Conservation (phyloP, 352 stramenopile genomes). For the Ochromonadaceae sp. region DNA sequence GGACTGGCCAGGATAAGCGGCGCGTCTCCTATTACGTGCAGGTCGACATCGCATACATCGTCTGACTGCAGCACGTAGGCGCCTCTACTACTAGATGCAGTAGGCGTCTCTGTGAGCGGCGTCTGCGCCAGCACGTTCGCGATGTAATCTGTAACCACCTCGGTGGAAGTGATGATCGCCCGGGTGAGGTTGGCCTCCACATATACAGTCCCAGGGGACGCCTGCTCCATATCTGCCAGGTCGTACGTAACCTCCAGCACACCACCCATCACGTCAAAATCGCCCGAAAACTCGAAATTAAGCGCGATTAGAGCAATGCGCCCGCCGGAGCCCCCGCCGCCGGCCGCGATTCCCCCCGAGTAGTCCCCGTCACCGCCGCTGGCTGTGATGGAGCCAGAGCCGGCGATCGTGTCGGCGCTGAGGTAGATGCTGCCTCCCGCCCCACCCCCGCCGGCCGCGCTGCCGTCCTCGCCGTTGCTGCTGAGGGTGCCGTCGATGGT, state of each 20-base stretch:
- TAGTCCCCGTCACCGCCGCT: conserved; percentile 9
- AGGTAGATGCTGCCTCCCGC: conserved; percentile 3
- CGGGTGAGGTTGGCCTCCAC: too few species aligned
- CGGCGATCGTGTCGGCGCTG: not conserved
- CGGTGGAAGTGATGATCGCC: too few species aligned
- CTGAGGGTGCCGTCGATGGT: not conserved
- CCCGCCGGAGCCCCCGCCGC: conserved; percentile 5
- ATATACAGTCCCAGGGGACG: not conserved
- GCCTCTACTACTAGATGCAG: too few species aligned
- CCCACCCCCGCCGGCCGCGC: conserved; percentile 1
- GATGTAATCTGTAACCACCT: too few species aligned
- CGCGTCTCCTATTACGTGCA: not conserved
- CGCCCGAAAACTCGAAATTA: not conserved
- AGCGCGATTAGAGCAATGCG: not conserved
- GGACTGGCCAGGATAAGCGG: not conserved
- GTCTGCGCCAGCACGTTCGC: too few species aligned
- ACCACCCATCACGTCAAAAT: not conserved
- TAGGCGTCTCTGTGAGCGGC: too few species aligned
- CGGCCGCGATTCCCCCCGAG: not conserved
- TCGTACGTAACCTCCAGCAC: conserved; percentile 3
- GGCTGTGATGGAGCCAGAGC: not conserved
- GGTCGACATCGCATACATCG: conserved; percentile 3
- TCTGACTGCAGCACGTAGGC: too few species aligned
- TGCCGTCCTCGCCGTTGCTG: not conserved
- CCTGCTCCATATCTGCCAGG: not conserved